Conservation (phyloP, 805 yeast species). For the Nakazawaea ishiwadae region DNA sequence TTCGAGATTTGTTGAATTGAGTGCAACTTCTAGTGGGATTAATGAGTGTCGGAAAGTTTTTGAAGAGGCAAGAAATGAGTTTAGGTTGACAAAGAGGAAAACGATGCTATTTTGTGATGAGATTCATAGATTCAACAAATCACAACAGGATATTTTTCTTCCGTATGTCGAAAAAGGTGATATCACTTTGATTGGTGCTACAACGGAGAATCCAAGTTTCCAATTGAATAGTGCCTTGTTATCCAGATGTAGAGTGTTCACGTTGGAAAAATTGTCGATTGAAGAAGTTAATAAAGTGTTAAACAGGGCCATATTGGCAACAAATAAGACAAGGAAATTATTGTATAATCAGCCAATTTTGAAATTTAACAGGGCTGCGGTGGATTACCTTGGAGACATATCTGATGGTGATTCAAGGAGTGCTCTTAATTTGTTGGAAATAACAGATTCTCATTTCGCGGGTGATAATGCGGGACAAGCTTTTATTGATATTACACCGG, state of each 20-base stretch:
- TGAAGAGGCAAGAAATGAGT: constrained; percentile 41
- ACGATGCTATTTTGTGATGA: constrained; percentile 88
- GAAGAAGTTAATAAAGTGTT: constrained; percentile 52
- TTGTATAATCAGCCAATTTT: constrained; percentile 45
- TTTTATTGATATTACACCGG: constrained; percentile 32
- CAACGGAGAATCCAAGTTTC: constrained; percentile 91
- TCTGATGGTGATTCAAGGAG: constrained; percentile 88
- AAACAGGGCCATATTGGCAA: constrained; percentile 48
- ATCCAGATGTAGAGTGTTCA: constrained; percentile 80
- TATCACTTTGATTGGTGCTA: constrained; percentile 87
- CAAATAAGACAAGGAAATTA: constrained; percentile 57
- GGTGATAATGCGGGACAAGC: constrained; percentile 1
- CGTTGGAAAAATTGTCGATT: constrained; percentile 46
- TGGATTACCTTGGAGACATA: constrained; percentile 64
- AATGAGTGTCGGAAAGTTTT: constrained; percentile 62
- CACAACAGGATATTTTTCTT: constrained; percentile 84
- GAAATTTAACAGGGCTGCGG: constrained; percentile 48
- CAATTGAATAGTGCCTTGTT: constrained; percentile 77
- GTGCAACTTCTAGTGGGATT: constrained; percentile 75
- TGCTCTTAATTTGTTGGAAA: constrained; percentile 76
- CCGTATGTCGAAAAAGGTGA: constrained; percentile 84
- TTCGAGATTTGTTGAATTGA: constrained; percentile 67
- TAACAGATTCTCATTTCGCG: constrained; percentile 51
- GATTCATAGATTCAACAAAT: constrained; percentile 79
- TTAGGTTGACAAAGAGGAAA: constrained; percentile 41